Conservation (phyloP, 1,139 yeast species). For the Wickerhamomyces sp. region DNA sequence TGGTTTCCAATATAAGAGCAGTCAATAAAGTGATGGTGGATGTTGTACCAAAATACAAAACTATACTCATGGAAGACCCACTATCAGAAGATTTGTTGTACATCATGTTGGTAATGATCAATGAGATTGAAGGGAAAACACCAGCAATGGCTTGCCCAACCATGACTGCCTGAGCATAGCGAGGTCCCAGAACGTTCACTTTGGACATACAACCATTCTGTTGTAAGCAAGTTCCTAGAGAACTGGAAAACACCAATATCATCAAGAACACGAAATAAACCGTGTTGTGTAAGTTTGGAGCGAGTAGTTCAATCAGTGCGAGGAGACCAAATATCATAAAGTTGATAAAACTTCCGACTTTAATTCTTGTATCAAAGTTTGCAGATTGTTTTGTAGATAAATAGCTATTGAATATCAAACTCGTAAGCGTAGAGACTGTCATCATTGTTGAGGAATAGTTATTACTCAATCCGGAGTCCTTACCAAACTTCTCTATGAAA, state of each 20-base stretch:
- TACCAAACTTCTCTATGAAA: conserved; percentile 60
- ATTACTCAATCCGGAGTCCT: conserved; percentile 47
- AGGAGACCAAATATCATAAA: conserved; percentile 29
- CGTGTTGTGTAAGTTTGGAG: conserved; percentile 36
- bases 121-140: conserved; percentile 76
- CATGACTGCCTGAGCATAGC: conserved; percentile 83
- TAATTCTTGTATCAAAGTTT: conserved; percentile 55
- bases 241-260: conserved; percentile 53
- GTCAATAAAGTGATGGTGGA: conserved; percentile 53
- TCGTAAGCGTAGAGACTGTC: conserved; percentile 76
- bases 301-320: conserved; percentile 48
- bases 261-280: conserved; percentile 44
- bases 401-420: conserved; percentile 54
- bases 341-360: conserved; percentile 27
- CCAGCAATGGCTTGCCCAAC: conserved; percentile 96
- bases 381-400: conserved; percentile 73
- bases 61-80: conserved; percentile 33
- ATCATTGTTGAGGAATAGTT: conserved; percentile 81
- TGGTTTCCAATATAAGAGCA: conserved; percentile 32
- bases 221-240: conserved; percentile 65
- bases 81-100: conserved; percentile 37
- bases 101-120: conserved; percentile 54
- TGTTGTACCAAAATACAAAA: conserved; percentile 65
- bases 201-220: conserved; percentile 92
- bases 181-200: conserved; percentile 72